These are phyloP conservation scores for Exserohilum rostratum DNA, from an alignment of 2,329 filamentous ascomycete genomes.

Conservation along the genomic window DNA sequence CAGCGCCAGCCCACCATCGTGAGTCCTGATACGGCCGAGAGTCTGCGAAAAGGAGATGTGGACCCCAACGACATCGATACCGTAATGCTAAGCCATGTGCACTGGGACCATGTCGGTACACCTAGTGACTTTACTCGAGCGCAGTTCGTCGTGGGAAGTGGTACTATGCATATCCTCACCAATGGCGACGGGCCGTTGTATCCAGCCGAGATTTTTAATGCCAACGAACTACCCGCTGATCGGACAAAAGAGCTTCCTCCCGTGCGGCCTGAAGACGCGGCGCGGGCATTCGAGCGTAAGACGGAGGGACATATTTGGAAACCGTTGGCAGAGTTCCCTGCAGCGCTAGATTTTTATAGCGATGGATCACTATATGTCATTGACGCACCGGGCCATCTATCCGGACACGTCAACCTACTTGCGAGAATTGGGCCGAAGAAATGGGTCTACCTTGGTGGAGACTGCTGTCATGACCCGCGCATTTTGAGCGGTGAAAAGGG, in stretches of 20 bases:
- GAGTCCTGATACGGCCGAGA: conserved; percentile 52
- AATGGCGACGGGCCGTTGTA: conserved; percentile 41
- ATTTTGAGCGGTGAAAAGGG: conserved; percentile 59
- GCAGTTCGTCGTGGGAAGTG: conserved; percentile 58
- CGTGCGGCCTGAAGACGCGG: conserved; percentile 20
- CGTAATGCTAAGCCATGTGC: conserved; percentile 60
- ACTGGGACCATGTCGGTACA: conserved; percentile 66
- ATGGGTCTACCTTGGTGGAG: conserved; percentile 60
- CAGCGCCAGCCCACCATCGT: conserved; percentile 54
- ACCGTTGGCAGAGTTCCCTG: conserved; percentile 53
- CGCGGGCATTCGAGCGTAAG: conserved; percentile 24
- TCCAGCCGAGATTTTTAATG: conserved; percentile 54
- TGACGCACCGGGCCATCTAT: conserved; percentile 59
- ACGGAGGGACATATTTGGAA: conserved; percentile 46
- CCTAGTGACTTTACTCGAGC: conserved; percentile 58
- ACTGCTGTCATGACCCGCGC: conserved; percentile 60
- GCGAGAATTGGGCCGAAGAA: conserved; percentile 47
- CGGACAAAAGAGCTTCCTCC: conserved; percentile 54
- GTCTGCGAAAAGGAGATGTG: conserved; percentile 48
- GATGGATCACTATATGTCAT: conserved; percentile 57
- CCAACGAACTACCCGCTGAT: conserved; percentile 51
- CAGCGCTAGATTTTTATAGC: conserved; percentile 56
- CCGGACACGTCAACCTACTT: conserved; percentile 60
- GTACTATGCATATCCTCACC: conserved; percentile 35
- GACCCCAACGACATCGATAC: conserved; percentile 46